Evolutionary conservation across 2,329 filamentous ascomycete species (phyloP).

Genomic region (Microdochium nivale): DNA sequence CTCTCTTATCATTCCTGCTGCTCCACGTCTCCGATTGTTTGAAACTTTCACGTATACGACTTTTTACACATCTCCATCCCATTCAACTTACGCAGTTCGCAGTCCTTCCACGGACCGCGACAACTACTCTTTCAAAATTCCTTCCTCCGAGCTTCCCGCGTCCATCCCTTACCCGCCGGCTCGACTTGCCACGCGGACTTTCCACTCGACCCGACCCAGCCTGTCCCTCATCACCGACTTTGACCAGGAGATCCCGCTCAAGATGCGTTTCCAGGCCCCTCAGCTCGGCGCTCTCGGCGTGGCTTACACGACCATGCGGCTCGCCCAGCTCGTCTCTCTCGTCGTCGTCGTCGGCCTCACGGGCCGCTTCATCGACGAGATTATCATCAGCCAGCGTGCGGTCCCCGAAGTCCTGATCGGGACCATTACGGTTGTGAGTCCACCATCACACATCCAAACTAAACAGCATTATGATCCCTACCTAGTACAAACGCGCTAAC

Average conservation of each 20-base stretch:
- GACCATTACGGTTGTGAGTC: conserved; percentile 69
- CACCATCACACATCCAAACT: neutral
- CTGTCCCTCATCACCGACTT: conserved; percentile 32
- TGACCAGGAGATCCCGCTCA: conserved; percentile 20
- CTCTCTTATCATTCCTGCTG: neutral
- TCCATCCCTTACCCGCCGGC: conserved; percentile 31
- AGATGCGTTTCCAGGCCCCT: conserved; percentile 36
- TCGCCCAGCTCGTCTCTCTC: conserved; percentile 62
- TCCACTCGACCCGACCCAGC: conserved; percentile 24
- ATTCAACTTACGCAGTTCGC: neutral
- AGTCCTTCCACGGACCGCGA: neutral
- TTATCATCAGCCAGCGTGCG: conserved; percentile 55
- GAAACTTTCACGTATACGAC: neutral
- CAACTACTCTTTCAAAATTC: conserved; percentile 19
- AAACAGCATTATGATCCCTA: neutral
- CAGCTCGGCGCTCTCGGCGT: conserved; percentile 65
- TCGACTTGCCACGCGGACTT: conserved; percentile 31
- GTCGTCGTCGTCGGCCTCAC: conserved; percentile 72
- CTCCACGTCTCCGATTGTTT: neutral
- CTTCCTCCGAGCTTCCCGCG: conserved; percentile 17
- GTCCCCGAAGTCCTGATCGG: conserved; percentile 68
- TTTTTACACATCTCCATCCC: conserved; percentile 10
- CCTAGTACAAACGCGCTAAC: neutral
- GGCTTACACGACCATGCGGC: conserved; percentile 67
- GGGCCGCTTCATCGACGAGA: conserved; percentile 73